Evolutionary conservation across 345 rosid genomes (phyloP).

Genomic region (Gossypium sturtianum): DNA sequence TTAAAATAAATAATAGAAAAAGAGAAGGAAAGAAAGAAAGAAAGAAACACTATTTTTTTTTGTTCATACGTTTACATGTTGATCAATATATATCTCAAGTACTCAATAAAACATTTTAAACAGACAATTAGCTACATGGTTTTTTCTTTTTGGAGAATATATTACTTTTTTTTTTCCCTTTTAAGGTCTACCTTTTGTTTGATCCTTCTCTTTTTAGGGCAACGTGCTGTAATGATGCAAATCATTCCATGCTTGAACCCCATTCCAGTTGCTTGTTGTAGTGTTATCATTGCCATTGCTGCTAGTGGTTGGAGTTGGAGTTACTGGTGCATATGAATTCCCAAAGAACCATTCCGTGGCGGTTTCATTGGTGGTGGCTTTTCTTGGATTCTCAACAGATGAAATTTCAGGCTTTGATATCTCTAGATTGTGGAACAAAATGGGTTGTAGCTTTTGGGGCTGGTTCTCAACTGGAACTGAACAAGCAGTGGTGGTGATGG

Average conservation of each 20-base stretch:
- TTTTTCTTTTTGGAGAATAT: constrained; percentile 8
- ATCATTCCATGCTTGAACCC: constrained; percentile 41
- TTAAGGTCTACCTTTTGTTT: constrained; percentile 19
- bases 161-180: neutral
- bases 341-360: constrained; percentile 74
- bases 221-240: constrained; percentile 41
- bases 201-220: constrained; percentile 33
- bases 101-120: constrained; percentile 20
- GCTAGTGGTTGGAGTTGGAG: constrained; percentile 32
- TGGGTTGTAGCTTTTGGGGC: constrained; percentile 47
- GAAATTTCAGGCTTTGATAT: constrained; percentile 28
- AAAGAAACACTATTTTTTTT: constrained; percentile 6
- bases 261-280: constrained; percentile 28
- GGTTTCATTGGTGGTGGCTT: constrained; percentile 26
- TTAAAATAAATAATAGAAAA: neutral
- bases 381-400: constrained; percentile 27
- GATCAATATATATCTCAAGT: constrained; percentile 5
- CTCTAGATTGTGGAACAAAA: constrained; percentile 60
- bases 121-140: constrained; percentile 28
- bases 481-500: constrained; percentile 3
- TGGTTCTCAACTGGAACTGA: constrained; percentile 29
- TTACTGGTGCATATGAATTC: constrained; percentile 39
- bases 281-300: constrained; percentile 25
- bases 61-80: constrained; percentile 26
- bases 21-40: neutral